phyloP scores from a whole-genome alignment of 768 basidiomycete genomes.

The Trametes sanguinea region DNA sequence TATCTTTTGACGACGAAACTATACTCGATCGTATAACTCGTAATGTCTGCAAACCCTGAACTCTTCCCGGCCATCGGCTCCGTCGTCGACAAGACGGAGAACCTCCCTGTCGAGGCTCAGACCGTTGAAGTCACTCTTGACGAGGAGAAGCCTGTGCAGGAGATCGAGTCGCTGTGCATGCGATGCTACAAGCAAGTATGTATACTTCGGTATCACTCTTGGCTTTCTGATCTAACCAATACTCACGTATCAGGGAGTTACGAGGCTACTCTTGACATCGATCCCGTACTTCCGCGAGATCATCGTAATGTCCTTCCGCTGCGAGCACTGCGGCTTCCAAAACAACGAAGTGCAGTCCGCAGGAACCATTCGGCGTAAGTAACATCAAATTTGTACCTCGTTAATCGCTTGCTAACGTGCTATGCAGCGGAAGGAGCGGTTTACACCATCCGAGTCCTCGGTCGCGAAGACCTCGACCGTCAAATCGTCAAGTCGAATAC shows the following conservation, averaged over 20 bases:
- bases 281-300: constrained; percentile 97
- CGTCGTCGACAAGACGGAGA: constrained; percentile 31
- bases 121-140: constrained; percentile 30
- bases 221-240: not conserved
- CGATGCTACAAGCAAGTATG: constrained; percentile 86
- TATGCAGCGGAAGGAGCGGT: constrained; percentile 73
- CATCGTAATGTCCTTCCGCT: constrained; percentile 95
- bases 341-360: constrained; percentile 98
- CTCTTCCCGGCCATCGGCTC: constrained; percentile 35
- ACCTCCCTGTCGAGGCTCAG: constrained; percentile 22
- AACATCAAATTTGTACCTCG: not conserved
- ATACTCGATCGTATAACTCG: not conserved
- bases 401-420: not conserved
- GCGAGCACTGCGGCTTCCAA: constrained; percentile 83
- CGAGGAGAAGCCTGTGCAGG: constrained; percentile 71
- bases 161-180: constrained; percentile 94
- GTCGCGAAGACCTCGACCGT: constrained; percentile 80
- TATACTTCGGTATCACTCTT: not conserved
- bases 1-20: not conserved
- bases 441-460: constrained; percentile 79
- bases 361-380: constrained; percentile 78
- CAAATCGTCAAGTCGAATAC: constrained; percentile 89
- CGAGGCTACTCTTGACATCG: constrained; percentile 84
- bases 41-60: constrained; percentile 25
- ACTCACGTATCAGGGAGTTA: constrained; percentile 66